These are phyloP conservation scores for Salvia sclarea DNA, from an alignment of 305 asterid genomes.

Conservation along the genomic window DNA sequence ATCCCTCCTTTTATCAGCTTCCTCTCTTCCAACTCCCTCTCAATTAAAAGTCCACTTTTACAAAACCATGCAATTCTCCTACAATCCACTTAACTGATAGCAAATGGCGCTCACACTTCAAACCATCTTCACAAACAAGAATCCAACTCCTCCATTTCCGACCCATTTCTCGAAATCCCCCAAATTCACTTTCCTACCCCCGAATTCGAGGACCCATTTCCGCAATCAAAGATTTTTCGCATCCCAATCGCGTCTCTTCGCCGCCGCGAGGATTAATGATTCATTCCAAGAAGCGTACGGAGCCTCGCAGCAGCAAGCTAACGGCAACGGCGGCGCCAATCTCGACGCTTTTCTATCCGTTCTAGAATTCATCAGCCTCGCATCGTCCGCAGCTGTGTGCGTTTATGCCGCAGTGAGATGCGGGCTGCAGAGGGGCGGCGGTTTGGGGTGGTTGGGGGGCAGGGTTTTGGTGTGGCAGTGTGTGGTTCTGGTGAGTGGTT, in stretches of 20 bases:
- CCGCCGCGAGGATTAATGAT: constrained; percentile 39
- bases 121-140: constrained; percentile 34
- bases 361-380: constrained; percentile 65
- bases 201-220: constrained; percentile 38
- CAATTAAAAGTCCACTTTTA: not conserved
- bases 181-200: constrained; percentile 19
- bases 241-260: constrained; percentile 24
- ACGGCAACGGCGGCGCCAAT: constrained; percentile 25
- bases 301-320: constrained; percentile 22
- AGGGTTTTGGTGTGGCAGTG: constrained; percentile 62
- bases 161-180: constrained; percentile 34
- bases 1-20: constrained; percentile 26
- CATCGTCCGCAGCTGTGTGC: constrained; percentile 56
- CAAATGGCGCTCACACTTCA: constrained; percentile 44
- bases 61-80: constrained; percentile 17
- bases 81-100: not conserved
- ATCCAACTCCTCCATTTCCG: constrained; percentile 10
- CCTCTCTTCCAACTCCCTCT: constrained; percentile 3
- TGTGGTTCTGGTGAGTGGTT: constrained; percentile 58
- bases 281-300: constrained; percentile 43
- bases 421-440: constrained; percentile 43
- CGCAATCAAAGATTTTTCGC: constrained; percentile 17
- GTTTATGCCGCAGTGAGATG: constrained; percentile 49
- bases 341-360: constrained; percentile 61
- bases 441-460: constrained; percentile 52